Conservation (phyloP, 176 grass and related monocot species). For the Eleusine coracana region DNA sequence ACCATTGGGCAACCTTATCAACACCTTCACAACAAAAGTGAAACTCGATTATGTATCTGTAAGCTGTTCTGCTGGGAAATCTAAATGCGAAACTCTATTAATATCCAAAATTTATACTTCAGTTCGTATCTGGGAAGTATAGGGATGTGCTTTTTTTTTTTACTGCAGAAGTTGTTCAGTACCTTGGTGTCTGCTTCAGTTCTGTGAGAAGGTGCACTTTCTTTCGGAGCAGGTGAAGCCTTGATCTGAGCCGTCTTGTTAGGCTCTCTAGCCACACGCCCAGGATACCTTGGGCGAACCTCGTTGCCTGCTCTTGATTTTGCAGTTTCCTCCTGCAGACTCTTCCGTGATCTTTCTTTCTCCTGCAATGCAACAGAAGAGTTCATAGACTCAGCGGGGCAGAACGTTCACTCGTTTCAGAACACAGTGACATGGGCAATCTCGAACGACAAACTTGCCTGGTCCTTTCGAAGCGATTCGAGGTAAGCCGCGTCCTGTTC, state of each 20-base stretch:
- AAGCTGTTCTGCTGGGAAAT: background rate
- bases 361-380: conserved; percentile 43
- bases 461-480: conserved; percentile 62
- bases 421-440: background rate
- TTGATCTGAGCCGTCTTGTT: conserved; percentile 33
- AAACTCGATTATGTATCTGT: no score
- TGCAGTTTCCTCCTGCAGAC: conserved; percentile 24
- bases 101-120: background rate
- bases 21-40: conserved; percentile 40
- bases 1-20: conserved; percentile 81
- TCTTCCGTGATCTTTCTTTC: conserved; percentile 44
- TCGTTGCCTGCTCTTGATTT: conserved; percentile 22
- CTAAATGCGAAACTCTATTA: background rate
- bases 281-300: conserved; percentile 17
- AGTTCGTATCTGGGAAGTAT: background rate
- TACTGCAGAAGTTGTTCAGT: background rate
- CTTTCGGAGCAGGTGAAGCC: conserved; percentile 25
- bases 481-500: conserved; percentile 76
- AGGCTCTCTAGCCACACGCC: conserved; percentile 27
- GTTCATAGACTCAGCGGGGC: background rate
- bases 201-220: conserved; percentile 42
- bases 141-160: background rate
- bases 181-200: conserved; percentile 63
- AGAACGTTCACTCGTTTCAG: background rate
- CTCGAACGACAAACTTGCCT: conserved; percentile 33